Base-by-base conservation (phyloP, 768 basidiomycete species). In the Leccinum sublutescens region DNA sequence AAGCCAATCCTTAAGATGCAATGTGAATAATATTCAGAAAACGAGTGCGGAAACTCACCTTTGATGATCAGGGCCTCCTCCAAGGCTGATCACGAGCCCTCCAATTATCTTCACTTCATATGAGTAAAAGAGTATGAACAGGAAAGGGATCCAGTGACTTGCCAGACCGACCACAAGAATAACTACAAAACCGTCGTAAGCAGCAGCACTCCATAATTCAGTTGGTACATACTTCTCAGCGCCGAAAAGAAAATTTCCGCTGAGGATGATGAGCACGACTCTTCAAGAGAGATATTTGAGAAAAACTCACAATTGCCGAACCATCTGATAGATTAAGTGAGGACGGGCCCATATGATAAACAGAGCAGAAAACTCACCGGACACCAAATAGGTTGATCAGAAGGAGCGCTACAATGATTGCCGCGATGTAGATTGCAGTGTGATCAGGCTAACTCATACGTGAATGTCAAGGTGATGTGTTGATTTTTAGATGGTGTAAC, bases 1-100 rank as follows among this genome's bases (percentile, higher is more conserved):
- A 68, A 68, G 3, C 64, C 67, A 53, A 66, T 63, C 12, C 67
- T 68, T 21, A 45, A 52, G 25, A 14, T 38, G 34, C 7, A 4
- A 53, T 5, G 36, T 64, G 19, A 66, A 49, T 23, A 36, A 12
- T 14, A 47, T 33, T 64, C 68, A n/a, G 57, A 67, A 68, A 76
- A 78, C 14, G 4, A 17, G 34, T 6, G 76, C 75, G 33, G 77
- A 64, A n/a, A 29, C 68, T 40, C 27, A 68, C 67, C 76, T 75
- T 27, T 78, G 70, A 64, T 80, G 77, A 65, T 78, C 64, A 21
- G 85, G 85, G 4, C 82, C 86, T 48, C 83, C 85, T 54, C 85
- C 85, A n/a, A 82, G 76, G 62, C 80, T 80, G 63, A 86, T 74
- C 58, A 83, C 76, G 59, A 87, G 79, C 54, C 78, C 78, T 38